Base-by-base conservation (phyloP, 129 eudicot species). In the Flaveria brownii region DNA sequence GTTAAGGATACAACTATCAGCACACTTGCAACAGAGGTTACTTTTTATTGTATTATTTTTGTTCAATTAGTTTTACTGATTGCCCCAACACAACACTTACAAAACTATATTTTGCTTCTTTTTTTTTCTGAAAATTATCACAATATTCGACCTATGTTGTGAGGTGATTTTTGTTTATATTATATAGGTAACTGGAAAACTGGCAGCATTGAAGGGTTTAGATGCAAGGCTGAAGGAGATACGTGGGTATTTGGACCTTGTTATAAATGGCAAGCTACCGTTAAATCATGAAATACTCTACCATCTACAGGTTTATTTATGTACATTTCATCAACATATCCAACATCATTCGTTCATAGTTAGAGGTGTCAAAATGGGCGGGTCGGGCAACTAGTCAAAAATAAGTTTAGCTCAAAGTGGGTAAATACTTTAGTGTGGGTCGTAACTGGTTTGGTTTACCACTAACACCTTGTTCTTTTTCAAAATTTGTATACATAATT, bases 1-100 rank as follows among this genome's bases (percentile, higher is more conserved):
- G 98, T 93, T 77, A 93, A 90, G 74, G 98, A 93, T 80, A 93
- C 98, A 49, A 90, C 98, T 49, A 85, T 93, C 83, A 93, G 98
- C 78, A 93, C 98, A 6, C 93, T 93, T 25, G 98, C 98, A 78
- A 90, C 98, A 43, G 97, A 90, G 97, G 98, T 90, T 17, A 41
- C 25, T 22, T n/a, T 20, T 59, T 23, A 4, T 22, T 3, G 6
- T 25, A 60, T 2, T 60, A 4, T 25, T 25, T 11, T 25, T 1
- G 2, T 25, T 25, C 6, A 25, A 11, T 60, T 60, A 60, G 12
- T 3, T 60, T 23, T 5, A 25, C 41, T 2, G 1, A 60, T 13
- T 60, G 67, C 67, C 17, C 17, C 67, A 30, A 30, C 36, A 60
- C 64, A 57, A 60, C n/a, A 25, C 8, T 23, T 60, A 10, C 14